Evolutionary conservation across 129 eudicot species (phyloP).

Genomic region (Solidago caesia): DNA sequence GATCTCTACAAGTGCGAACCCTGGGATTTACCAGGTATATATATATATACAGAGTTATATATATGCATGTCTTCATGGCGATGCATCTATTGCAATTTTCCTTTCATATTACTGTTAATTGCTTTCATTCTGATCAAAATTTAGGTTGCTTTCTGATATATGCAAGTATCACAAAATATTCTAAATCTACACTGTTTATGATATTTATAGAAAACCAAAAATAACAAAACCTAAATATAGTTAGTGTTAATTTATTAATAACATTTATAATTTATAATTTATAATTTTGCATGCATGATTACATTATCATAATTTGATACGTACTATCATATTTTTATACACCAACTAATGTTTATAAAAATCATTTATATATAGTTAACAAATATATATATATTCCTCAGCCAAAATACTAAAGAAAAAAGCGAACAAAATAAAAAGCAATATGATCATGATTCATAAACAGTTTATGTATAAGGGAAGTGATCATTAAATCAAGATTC

Average conservation of each 20-base stretch:
- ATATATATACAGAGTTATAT: background rate
- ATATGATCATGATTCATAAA: constrained; percentile 24
- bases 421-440: constrained; percentile 13
- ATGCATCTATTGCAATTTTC: constrained; percentile 5
- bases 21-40: constrained; percentile 93
- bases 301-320: background rate
- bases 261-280: too few species aligned
- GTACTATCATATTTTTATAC: background rate
- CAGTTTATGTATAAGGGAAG: constrained; percentile 29
- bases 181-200: background rate
- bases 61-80: constrained; percentile 27
- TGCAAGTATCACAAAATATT: constrained; percentile 37
- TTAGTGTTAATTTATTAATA: background rate
- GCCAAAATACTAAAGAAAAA: constrained; percentile 5
- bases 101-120: background rate
- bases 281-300: too few species aligned
- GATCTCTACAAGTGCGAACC: constrained; percentile 99
- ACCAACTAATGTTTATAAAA: background rate
- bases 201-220: background rate
- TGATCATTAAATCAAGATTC: constrained; percentile 36
- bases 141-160: constrained; percentile 36
- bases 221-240: background rate
- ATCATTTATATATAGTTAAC: background rate
- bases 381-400: constrained; percentile 1
- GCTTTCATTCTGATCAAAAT: constrained; percentile 21